Evolutionary conservation across 345 rosid genomes (phyloP).

Genomic region (Trapa incisa): DNA sequence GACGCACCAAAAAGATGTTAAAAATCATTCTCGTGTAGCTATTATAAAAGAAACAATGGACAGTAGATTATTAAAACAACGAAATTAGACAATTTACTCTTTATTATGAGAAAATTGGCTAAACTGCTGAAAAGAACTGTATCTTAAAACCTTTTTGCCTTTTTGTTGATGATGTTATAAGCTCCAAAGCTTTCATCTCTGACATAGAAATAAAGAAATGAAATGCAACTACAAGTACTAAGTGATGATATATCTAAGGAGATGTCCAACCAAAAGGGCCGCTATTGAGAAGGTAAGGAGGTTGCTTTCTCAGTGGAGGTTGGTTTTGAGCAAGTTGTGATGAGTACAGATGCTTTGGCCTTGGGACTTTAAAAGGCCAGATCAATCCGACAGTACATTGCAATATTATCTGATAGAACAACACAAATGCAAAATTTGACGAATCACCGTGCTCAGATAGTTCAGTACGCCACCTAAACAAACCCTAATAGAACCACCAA

Average conservation of each 20-base stretch:
- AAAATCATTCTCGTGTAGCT: too few species aligned
- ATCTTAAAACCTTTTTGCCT: constrained; percentile 38
- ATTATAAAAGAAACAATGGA: too few species aligned
- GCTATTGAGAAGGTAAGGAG: too few species aligned
- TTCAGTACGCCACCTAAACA: not conserved
- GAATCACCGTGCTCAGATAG: not conserved
- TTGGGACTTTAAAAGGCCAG: too few species aligned
- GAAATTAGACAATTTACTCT: too few species aligned
- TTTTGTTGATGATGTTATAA: constrained; percentile 58
- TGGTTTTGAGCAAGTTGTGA: too few species aligned
- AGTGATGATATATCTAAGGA: not conserved
- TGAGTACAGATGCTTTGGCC: too few species aligned
- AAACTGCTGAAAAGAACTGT: not conserved
- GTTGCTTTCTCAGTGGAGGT: too few species aligned
- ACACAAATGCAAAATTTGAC: not conserved
- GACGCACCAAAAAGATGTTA: too few species aligned
- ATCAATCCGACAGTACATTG: not conserved
- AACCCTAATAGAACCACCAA: not conserved
- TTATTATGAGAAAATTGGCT: not conserved
- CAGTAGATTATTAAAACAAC: too few species aligned
- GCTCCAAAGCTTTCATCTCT: constrained; percentile 37
- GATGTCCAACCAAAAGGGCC: too few species aligned
- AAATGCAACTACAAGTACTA: not conserved
- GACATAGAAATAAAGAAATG: constrained; percentile 1
- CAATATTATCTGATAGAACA: not conserved